These are phyloP conservation scores for Podaxis sp. DNA, from an alignment of 768 basidiomycete species.

Conservation along the genomic window DNA sequence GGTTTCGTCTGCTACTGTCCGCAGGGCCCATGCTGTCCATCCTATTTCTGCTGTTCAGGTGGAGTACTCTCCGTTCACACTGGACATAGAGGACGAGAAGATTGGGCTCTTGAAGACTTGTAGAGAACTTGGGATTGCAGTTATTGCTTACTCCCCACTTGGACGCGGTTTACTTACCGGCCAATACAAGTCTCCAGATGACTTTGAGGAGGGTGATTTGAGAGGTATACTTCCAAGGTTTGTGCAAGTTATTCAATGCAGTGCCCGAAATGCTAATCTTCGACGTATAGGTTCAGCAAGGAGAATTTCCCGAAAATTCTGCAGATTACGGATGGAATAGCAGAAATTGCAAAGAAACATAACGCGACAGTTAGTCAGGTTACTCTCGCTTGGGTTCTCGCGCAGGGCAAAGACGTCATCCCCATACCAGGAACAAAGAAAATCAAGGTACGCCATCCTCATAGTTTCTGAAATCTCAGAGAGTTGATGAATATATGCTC, in stretches of 20 bases:
- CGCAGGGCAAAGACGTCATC: conserved; percentile 44
- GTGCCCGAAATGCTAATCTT: conserved; percentile 7
- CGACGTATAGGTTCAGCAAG: conserved; percentile 17
- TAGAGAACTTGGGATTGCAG: conserved; percentile 46
- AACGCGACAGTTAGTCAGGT: conserved; percentile 44
- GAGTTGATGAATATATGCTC: not conserved
- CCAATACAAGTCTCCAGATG: conserved; percentile 32
- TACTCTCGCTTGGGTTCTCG: conserved; percentile 49
- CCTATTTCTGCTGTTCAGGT: conserved; percentile 49
- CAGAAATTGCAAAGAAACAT: conserved; percentile 35
- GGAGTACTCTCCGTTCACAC: conserved; percentile 49
- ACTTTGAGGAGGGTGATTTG: conserved; percentile 40
- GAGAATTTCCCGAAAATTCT: conserved; percentile 48
- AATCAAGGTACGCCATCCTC: conserved; percentile 25
- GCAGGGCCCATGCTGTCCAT: conserved; percentile 49
- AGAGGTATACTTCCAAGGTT: conserved; percentile 33
- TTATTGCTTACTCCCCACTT: conserved; percentile 52
- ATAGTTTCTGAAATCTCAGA: not conserved
- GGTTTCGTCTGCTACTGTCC: conserved; percentile 41
- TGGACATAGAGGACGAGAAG: conserved; percentile 44
- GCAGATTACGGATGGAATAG: conserved; percentile 38
- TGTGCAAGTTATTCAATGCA: conserved; percentile 24
- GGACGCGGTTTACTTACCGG: conserved; percentile 54
- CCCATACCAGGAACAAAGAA: conserved; percentile 48
- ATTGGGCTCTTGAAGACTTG: conserved; percentile 40